A percentile compares a stretch with the other conserved stretches of the same genome.
These are phyloP conservation scores for Phytopythium aichiense DNA, from an alignment of 352 stramenopile genomes.

Conservation along the genomic window DNA sequence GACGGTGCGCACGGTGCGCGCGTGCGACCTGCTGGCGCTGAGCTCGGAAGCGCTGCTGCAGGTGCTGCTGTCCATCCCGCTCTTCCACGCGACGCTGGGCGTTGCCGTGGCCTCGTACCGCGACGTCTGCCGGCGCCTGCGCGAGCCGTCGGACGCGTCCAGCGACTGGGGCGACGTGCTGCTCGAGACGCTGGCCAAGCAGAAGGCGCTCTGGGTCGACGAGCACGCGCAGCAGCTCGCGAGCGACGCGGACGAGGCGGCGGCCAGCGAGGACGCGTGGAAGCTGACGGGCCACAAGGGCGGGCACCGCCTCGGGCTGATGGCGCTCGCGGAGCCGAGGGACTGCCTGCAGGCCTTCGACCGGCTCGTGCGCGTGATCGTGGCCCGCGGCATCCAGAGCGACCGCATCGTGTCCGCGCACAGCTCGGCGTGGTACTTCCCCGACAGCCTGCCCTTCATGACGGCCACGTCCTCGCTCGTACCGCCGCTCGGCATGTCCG, in stretches of 20 bases:
- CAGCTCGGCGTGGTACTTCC: conserved; percentile 21
- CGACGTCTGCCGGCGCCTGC: conserved; percentile 23
- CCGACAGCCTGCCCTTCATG: conserved; percentile 37
- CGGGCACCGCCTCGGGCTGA: conserved; percentile 22
- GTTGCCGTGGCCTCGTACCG: conserved; percentile 50
- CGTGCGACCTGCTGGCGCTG: conserved; percentile 27
- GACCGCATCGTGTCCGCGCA: conserved; percentile 15
- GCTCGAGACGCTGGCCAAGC: conserved; percentile 24
- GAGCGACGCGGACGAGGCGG: conserved; percentile 9
- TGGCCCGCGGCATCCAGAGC: conserved; percentile 27
- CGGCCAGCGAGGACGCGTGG: conserved; percentile 20
- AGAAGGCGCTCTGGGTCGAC: conserved; percentile 32
- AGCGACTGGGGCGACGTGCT: conserved; percentile 38
- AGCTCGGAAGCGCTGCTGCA: conserved; percentile 43
- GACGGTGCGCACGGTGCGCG: conserved; percentile 26
- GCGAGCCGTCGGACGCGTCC: background rate
- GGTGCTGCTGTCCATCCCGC: conserved; percentile 31
- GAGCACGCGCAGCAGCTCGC: conserved; percentile 9
- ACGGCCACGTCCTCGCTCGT: conserved; percentile 2
- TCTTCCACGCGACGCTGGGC: conserved; percentile 31
- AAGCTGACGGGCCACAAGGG: conserved; percentile 16
- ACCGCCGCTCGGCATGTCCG: background rate
- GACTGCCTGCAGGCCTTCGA: conserved; percentile 50
- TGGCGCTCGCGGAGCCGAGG: conserved; percentile 18
- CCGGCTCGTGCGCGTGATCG: conserved; percentile 44